These are phyloP conservation scores for Botryotinia globosa DNA, from an alignment of 2,329 filamentous ascomycete species.

Conservation along the genomic window DNA sequence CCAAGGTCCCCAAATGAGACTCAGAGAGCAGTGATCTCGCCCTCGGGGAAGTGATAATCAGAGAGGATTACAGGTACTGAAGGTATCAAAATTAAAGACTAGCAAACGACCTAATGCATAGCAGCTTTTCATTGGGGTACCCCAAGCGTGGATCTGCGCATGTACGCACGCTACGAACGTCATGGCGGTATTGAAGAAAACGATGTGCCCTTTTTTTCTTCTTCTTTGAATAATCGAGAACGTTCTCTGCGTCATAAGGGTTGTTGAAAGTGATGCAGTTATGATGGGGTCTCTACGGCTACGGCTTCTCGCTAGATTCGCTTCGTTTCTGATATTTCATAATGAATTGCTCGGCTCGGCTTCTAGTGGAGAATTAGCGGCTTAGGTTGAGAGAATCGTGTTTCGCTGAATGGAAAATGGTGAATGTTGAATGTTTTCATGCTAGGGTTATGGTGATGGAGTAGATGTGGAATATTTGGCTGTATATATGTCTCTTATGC, in stretches of 20 bases:
- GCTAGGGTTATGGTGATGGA: too few relatives aligned
- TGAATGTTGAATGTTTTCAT: too few relatives aligned
- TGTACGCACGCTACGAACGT: background rate
- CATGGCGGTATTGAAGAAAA: background rate
- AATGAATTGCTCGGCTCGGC: too few relatives aligned
- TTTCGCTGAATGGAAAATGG: too few relatives aligned
- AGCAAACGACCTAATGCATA: background rate
- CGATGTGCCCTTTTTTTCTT: background rate
- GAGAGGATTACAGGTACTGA: background rate
- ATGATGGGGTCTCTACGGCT: too few relatives aligned
- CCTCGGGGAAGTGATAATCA: background rate
- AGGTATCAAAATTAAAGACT: background rate
- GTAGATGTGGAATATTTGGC: too few relatives aligned
- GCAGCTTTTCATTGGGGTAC: background rate
- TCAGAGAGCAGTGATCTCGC: background rate
- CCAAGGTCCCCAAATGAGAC: background rate
- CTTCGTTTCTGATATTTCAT: too few relatives aligned
- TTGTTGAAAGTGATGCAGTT: too few relatives aligned
- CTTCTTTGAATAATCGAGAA: background rate
- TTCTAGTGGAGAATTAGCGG: too few relatives aligned
- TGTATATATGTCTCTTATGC: too few relatives aligned
- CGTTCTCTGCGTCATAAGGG: background rate
- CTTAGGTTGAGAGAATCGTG: too few relatives aligned
- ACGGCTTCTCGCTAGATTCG: too few relatives aligned
- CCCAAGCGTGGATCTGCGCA: background rate